These are phyloP conservation scores for Tetracladium marchalianum DNA, from an alignment of 495 filamentous ascomycete species.

Conservation along the genomic window DNA sequence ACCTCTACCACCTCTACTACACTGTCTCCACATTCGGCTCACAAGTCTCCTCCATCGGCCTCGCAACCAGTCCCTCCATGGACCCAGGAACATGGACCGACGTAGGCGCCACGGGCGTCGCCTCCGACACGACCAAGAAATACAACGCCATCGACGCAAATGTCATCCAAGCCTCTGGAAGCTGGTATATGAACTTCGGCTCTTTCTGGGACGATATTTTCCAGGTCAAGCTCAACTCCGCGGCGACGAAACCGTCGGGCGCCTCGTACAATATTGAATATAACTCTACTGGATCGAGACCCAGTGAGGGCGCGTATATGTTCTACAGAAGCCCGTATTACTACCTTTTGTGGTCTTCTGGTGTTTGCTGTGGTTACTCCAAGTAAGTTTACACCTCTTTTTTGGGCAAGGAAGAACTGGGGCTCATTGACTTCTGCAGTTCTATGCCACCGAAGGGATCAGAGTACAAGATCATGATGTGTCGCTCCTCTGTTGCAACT, in stretches of 20 bases:
- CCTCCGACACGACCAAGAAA: conserved; percentile 30
- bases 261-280: conserved; percentile 41
- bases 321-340: conserved; percentile 47
- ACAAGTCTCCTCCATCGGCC: conserved; percentile 53
- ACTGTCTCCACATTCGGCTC: conserved; percentile 54
- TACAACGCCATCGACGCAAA: conserved; percentile 70
- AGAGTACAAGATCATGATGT: conserved; percentile 61
- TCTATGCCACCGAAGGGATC: conserved; percentile 38
- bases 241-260: conserved; percentile 29
- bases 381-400: background rate
- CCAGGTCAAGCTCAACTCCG: conserved; percentile 43
- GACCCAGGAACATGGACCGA: conserved; percentile 52
- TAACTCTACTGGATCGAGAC: conserved; percentile 40
- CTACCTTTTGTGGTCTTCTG: conserved; percentile 58
- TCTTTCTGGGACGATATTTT: conserved; percentile 61
- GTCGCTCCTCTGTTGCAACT: conserved; percentile 41
- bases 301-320: conserved; percentile 48
- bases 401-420: background rate
- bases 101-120: conserved; percentile 39
- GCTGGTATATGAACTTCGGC: conserved; percentile 53
- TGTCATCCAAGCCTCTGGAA: conserved; percentile 35
- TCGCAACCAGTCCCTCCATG: conserved; percentile 54
- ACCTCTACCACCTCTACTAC: conserved; percentile 65
- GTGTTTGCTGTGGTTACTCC: conserved; percentile 50
- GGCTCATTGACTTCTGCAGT: background rate